Evolutionary conservation across 768 basidiomycete genomes (phyloP), one percentile per base, ranked within the genome.

Genomic region (Leucogyrophana mollusca): DNA sequence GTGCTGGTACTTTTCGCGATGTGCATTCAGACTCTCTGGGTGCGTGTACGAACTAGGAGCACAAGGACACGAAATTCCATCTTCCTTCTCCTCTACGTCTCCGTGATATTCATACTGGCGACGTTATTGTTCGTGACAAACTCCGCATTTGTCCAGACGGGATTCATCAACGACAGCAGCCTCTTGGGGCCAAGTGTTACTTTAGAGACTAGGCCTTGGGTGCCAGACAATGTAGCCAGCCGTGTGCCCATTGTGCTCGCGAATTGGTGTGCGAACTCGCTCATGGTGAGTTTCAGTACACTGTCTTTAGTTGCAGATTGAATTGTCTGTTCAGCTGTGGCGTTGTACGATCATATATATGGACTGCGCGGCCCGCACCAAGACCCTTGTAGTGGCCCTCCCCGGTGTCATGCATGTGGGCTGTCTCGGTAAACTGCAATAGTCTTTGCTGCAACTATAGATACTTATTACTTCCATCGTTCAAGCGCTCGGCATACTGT

Each of bases 171-270:
- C 13, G 27, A 7, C 27, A 30, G 6, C 27, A 30, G 27, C 7
- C 27, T 30, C 27, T n/a, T n/a, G n/a, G n/a, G 68, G 13, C 6
- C 27, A 13, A 30, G 13, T 13, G 6, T 30, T 30, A 30, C 13
- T 30, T 30, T 6, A 30, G 27, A 7, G 27, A 30, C 27, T 7
- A 13, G 13, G 27, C 27, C 13, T 13, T 30, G 13, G 7, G 7
- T 30, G 13, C 27, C 27, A 16, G 20, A 58, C 3, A 50, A 51
- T 17, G 11, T 47, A 9, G 7, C 24, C n/a, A n/a, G n/a, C n/a
- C n/a, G n/a, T n/a, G 13, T 30, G 13, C 27, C 27, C 13, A 6
- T 30, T 30, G 6, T 30, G 27, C 7, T 30, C 7, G 27, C 13
- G 13, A 30, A 30, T 30, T 30, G 27, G 27, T 30, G 27, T 13